phyloP scores from a whole-genome alignment of 192 early-diverging fungal genomes.

The Coemansia sp. region DNA sequence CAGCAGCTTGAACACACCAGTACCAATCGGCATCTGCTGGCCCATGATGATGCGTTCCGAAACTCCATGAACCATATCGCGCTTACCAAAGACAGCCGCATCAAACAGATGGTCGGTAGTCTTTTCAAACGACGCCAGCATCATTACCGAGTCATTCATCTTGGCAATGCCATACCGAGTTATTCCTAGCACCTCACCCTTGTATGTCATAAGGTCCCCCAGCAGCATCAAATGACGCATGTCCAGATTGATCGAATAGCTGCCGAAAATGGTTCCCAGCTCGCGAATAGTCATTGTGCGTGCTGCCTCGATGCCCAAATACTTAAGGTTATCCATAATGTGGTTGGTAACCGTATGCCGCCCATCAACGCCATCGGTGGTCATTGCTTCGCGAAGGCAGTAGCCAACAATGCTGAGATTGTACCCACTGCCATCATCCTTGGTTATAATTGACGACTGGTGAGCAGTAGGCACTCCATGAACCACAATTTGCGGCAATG shows the following conservation, averaged over 20 bases:
- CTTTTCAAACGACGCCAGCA: conserved; percentile 99
- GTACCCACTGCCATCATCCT: conserved; percentile 38
- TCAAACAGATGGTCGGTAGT: conserved; percentile 99
- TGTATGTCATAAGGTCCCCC: conserved; percentile 97
- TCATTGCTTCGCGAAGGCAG: conserved; percentile 92
- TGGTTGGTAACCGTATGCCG: conserved; percentile 79
- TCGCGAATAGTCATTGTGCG: conserved; percentile 86
- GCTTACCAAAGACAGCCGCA: conserved; percentile 91
- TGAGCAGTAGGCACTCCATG: conserved; percentile 82
- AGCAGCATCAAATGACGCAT: conserved; percentile 93
- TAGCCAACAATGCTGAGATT: conserved; percentile 88
- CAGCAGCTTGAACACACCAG: conserved; percentile 92
- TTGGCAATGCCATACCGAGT: conserved; percentile 98
- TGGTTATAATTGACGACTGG: conserved; percentile 74
- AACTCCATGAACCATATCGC: conserved; percentile 92
- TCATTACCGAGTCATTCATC: conserved; percentile 99
- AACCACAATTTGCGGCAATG: conserved; percentile 80
- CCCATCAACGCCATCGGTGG: conserved; percentile 87
- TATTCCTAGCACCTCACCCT: conserved; percentile 98
- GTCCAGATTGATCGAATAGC: conserved; percentile 93
- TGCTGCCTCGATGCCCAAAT: conserved; percentile 96
- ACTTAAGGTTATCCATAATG: conserved; percentile 85
- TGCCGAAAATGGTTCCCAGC: conserved; percentile 79
- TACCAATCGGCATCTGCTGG: conserved; percentile 94
- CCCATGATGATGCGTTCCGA: conserved; percentile 99